These are phyloP conservation scores for Exophiala alcalophila DNA, from an alignment of 2,329 filamentous ascomycete genomes.

Conservation along the genomic window DNA sequence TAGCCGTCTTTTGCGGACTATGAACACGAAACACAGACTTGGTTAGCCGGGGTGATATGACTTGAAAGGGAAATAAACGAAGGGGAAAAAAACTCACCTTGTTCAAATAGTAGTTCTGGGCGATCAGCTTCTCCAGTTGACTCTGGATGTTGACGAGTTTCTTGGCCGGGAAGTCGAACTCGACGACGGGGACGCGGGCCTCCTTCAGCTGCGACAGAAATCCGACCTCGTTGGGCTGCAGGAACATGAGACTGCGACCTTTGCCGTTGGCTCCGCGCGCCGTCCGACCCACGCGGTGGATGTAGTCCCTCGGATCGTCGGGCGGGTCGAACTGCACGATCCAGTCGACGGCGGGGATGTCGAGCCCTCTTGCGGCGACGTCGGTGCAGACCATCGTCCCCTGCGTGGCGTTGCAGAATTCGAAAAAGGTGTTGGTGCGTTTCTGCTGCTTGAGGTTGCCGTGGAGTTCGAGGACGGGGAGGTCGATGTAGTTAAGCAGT, in stretches of 20 bases:
- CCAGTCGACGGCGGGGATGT: constrained; percentile 95
- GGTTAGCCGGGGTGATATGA: background rate
- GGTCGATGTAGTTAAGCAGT: constrained; percentile 94
- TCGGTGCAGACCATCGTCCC: constrained; percentile 95
- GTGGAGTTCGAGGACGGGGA: constrained; percentile 80
- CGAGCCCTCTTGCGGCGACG: constrained; percentile 88
- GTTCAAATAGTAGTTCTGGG: constrained; percentile 95
- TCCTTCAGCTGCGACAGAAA: constrained; percentile 90
- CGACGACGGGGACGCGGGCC: constrained; percentile 85
- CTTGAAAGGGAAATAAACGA: constrained; percentile 5
- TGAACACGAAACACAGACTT: constrained; percentile 1
- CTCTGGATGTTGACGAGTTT: constrained; percentile 89
- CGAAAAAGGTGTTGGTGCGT: constrained; percentile 97
- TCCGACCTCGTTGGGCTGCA: constrained; percentile 86
- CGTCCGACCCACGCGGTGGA: constrained; percentile 93
- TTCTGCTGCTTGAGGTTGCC: constrained; percentile 99
- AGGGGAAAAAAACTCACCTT: constrained; percentile 56
- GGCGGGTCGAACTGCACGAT: constrained; percentile 95
- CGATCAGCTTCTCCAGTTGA: constrained; percentile 90
- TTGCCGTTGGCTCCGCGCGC: constrained; percentile 79
- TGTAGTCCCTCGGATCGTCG: constrained; percentile 86
- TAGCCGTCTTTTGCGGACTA: constrained; percentile 68
- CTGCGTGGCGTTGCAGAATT: constrained; percentile 81
- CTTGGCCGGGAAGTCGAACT: constrained; percentile 90
- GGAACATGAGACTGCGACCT: constrained; percentile 86